Conservation (phyloP, 202 grass and related monocot species). For the Brachypodium distachyon region DNA sequence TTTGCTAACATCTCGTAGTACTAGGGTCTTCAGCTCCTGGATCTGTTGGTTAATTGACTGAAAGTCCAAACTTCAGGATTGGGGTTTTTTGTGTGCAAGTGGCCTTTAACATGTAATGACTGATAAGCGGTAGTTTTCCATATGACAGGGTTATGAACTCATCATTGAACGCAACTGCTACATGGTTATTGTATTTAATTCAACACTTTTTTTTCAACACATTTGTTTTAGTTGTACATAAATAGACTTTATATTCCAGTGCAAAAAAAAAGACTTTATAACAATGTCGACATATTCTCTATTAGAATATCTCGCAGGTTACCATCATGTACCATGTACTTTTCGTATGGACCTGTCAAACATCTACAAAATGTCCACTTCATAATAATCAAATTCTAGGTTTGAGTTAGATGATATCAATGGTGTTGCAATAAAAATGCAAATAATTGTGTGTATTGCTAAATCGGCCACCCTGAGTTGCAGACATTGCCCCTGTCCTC, state of each 20-base stretch:
- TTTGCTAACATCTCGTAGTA: neutral
- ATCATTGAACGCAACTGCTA: neutral
- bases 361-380: neutral
- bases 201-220: neutral
- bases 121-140: neutral
- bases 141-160: neutral
- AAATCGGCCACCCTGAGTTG: neutral
- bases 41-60: conserved; percentile 10
- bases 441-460: neutral
- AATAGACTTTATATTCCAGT: too few relatives aligned
- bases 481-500: neutral
- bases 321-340: neutral
- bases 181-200: neutral
- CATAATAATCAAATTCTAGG: neutral
- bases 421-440: neutral
- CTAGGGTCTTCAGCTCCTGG: neutral
- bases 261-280: too few relatives aligned
- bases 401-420: too few relatives aligned
- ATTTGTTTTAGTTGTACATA: neutral
- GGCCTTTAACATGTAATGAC: neutral
- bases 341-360: neutral
- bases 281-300: neutral
- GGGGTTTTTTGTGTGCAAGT: neutral
- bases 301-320: conserved; percentile 2
- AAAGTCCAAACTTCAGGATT: neutral